phyloP scores from a whole-genome alignment of 371 early-diverging fungal genomes.

The Umbelopsis sp. region DNA sequence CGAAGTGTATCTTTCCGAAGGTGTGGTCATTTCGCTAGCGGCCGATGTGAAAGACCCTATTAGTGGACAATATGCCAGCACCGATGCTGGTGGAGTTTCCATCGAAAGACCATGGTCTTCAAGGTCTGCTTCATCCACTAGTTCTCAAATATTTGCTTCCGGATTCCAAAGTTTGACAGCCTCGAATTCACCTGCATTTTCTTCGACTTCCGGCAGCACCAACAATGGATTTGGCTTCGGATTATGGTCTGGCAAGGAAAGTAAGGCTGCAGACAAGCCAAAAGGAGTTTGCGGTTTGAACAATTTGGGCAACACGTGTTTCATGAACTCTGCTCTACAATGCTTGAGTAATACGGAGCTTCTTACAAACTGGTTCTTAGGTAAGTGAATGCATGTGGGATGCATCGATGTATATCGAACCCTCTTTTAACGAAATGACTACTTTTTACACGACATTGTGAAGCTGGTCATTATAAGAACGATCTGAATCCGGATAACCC shows the following conservation, averaged over 20 bases:
- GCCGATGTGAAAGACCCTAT: constrained; percentile 1
- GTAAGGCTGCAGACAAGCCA: constrained; percentile 7
- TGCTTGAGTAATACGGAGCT: constrained; percentile 71
- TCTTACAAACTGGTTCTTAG: constrained; percentile 64
- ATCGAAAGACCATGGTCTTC: constrained; percentile 8
- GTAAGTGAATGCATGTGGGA: constrained; percentile 21
- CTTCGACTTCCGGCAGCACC: constrained; percentile 4
- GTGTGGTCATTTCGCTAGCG: not conserved
- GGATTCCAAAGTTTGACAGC: constrained; percentile 3
- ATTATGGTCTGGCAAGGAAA: constrained; percentile 10
- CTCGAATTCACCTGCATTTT: constrained; percentile 7
- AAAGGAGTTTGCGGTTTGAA: constrained; percentile 66
- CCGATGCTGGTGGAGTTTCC: not conserved
- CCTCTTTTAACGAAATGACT: no score
- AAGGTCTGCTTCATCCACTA: constrained; percentile 3
- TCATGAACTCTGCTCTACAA: constrained; percentile 85
- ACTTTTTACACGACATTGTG: not conserved
- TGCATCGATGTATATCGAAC: no score
- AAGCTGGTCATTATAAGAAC: constrained; percentile 41
- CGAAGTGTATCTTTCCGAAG: constrained; percentile 5
- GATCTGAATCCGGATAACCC: constrained; percentile 61
- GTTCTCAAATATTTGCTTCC: constrained; percentile 10
- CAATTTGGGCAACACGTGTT: constrained; percentile 90
- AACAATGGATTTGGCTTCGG: constrained; percentile 16
- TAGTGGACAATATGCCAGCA: constrained; percentile 1